Conservation (phyloP, 1,284 basidiomycete genomes). For the Boletus sp. region DNA sequence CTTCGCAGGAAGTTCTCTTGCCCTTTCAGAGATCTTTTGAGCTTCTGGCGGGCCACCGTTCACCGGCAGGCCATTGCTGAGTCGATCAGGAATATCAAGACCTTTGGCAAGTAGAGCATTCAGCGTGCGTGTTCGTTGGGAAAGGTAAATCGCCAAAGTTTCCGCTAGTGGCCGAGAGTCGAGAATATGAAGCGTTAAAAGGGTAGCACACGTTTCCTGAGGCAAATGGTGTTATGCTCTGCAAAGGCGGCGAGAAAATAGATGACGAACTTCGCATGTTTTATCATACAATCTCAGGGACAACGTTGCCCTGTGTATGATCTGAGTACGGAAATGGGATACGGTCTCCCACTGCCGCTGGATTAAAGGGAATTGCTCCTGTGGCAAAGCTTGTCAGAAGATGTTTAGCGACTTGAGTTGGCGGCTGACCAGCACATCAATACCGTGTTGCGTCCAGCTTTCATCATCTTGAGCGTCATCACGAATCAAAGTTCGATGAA, state of each 20-base stretch:
- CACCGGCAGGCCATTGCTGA: background rate
- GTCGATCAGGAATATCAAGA: conserved; percentile 20
- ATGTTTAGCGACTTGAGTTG: background rate
- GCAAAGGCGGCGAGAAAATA: background rate
- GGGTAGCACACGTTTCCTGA: conserved; percentile 70
- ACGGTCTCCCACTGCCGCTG: conserved; percentile 90
- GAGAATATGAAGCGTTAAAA: conserved; percentile 79
- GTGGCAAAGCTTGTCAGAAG: conserved; percentile 8
- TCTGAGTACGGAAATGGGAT: conserved; percentile 79
- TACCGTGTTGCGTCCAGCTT: conserved; percentile 58
- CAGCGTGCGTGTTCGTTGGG: conserved; percentile 70
- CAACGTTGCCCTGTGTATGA: conserved; percentile 77
- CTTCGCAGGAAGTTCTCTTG: conserved; percentile 12
- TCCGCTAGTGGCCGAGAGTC: conserved; percentile 78
- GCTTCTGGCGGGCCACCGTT: conserved; percentile 39
- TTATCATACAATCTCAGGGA: conserved; percentile 60
- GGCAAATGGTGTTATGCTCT: background rate
- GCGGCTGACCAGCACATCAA: conserved; percentile 58
- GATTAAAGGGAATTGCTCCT: conserved; percentile 81
- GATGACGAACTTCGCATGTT: conserved; percentile 48
- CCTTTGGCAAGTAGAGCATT: conserved; percentile 45
- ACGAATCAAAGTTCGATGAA: conserved; percentile 63
- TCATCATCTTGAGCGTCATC: conserved; percentile 61
- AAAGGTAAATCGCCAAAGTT: conserved; percentile 65
- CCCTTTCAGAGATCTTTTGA: conserved; percentile 18